A percentile compares a stretch with the other conserved stretches of the same genome.
These are phyloP conservation scores for Apiospora phragmitis DNA, from an alignment of 2,329 filamentous ascomycete species.

Conservation along the genomic window DNA sequence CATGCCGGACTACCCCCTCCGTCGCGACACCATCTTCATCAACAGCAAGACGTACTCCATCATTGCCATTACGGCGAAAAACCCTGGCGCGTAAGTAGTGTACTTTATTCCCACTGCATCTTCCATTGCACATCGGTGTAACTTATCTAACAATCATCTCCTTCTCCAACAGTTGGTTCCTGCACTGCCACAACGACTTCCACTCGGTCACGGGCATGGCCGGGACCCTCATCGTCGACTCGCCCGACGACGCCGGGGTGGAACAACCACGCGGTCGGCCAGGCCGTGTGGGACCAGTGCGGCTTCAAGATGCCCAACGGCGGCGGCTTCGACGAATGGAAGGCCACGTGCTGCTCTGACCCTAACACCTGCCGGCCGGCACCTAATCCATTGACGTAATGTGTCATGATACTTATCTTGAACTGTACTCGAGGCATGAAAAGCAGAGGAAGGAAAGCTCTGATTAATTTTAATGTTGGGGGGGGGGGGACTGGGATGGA, in stretches of 20 bases:
- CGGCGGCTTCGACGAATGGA: conserved; percentile 9
- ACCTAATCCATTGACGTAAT: not conserved
- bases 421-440: not conserved
- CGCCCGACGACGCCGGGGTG: not conserved
- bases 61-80: conserved; percentile 9
- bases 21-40: conserved; percentile 8
- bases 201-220: conserved; percentile 11
- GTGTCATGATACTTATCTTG: not conserved
- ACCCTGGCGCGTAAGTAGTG: conserved; percentile 10
- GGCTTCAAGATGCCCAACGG: conserved; percentile 11
- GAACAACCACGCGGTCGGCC: conserved; percentile 5
- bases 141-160: not conserved
- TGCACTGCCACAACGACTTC: conserved; percentile 14
- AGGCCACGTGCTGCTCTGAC: conserved; percentile 28
- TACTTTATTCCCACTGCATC: not conserved
- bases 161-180: conserved; percentile 3
- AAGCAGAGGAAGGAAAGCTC: not conserved
- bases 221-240: conserved; percentile 10
- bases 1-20: not conserved
- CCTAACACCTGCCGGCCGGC: not conserved
- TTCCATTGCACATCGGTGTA: not conserved
- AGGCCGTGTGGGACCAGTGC: conserved; percentile 11
- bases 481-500: not conserved
- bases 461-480: not conserved
- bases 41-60: conserved; percentile 6